Base-by-base conservation (phyloP, 768 basidiomycete genomes). In the Neoboletus subvelutipes region DNA sequence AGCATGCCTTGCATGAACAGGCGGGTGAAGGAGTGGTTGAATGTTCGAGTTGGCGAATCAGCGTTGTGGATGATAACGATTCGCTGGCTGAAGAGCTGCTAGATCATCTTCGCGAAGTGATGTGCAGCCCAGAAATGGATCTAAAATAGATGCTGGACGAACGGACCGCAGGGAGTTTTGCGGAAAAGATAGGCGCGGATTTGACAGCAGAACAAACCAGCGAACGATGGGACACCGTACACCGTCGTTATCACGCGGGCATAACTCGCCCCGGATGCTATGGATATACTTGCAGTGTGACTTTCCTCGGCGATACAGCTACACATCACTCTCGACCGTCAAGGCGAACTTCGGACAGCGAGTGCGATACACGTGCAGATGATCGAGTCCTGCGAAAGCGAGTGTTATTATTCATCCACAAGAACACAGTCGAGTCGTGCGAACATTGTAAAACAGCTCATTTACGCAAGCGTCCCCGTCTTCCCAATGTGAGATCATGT, bases 401-500 rank as follows among this genome's bases (percentile, higher is more conserved):
- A 47, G 43, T 26, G 61, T 67, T 18, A 61, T 52, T 36, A 22
- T 24, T 39, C 39, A 39, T 61, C 59, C 58, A 57, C n/a, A 20
- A 22, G 53, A 33, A 54, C n/a, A 54, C 17, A 41, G 50, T 47
- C 41, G 43, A 58, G 28, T 36, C 43, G 52, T 50, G 76, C 88
- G 60, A 73, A 92, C 91, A 67, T 90, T 94, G 46, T 79, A 78
- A 74, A 81, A 91, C 68, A 93, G 77, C 73, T 93, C 91, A 71
- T 90, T 85, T 41, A 85, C 80, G 56, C 91, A 84, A 50, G 80
- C 77, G 67, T 94, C 92, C 51, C 83, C 82, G 60, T 93, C 91
- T 75, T 94, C 91, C 91, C 91, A 94, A 66, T 94, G 92, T 59
- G 88, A 91, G 48, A 80, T 82, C 75, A 94, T 83, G 71, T 90